Base-by-base conservation (phyloP, 2,329 filamentous ascomycete species). In the Epichloe hybrida region DNA sequence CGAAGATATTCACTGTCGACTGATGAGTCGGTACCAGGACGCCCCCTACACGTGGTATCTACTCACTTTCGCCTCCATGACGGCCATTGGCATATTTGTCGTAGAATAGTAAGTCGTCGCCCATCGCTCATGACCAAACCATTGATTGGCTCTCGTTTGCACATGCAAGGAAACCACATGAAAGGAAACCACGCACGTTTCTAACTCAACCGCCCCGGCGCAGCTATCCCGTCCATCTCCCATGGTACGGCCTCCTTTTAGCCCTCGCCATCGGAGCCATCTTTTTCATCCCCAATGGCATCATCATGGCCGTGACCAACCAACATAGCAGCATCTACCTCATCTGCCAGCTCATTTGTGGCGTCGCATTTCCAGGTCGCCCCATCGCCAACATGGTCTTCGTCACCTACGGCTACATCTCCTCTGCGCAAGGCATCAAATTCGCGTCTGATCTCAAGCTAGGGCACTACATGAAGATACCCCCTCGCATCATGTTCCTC, bases 321-420 rank as follows among this genome's bases (percentile, higher is more conserved):
- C 87, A 91, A 63, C 86, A 93, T 65, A 88, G 82, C 66, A 88
- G 83, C 64, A 87, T 91, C 57, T 93, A 91, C 64, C 76, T 93
- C 37, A 86, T 93, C 59, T 91, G 87, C 64, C 88, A 93, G 66
- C 76, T 94, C 52, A 83, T 93, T 56, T 91, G 86, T 55, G 88
- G 88, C 50, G 81, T 79, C 48, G 74, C 88, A 15, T 94, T 94
- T 63, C 88, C 88, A 0, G 88, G 88, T 31, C 83, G 85, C 1
- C 88, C 88, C 1, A 86, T 94, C 11, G 88, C 88, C 48, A 93
- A 94, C 66, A 94, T 94, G 88, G 86, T 94, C 37, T 95, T 94
- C 60, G 87, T 91, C 46, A 93, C 87, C 0, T 95, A 93, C 63
- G 88, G 87, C 54, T 94, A 93, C 66, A 93, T 93, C 61, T 89